A percentile compares a stretch with the other conserved stretches of the same genome.
Evolutionary conservation across 2,329 filamentous ascomycete genomes (phyloP).

Genomic region (Lachnellula cervina): DNA sequence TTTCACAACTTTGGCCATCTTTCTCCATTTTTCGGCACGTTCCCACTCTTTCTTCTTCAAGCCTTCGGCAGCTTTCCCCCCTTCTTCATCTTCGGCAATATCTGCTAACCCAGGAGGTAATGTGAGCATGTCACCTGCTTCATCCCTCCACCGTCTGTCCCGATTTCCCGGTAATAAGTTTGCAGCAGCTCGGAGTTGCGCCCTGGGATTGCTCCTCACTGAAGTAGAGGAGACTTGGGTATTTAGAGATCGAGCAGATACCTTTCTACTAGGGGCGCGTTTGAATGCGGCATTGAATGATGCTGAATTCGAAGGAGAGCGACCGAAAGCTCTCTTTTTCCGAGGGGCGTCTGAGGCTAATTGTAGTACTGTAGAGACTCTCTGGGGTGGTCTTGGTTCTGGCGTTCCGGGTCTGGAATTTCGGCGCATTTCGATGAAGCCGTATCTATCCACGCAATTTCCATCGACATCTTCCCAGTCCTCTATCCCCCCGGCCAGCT

Average conservation of each 20-base stretch:
- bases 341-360: conserved; percentile 29
- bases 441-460: conserved; percentile 61
- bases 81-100: conserved; percentile 50
- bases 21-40: conserved; percentile 62
- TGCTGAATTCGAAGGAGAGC: conserved; percentile 23
- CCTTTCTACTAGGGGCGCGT: conserved; percentile 48
- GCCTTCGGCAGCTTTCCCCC: conserved; percentile 48
- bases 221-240: conserved; percentile 39
- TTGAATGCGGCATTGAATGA: conserved; percentile 12
- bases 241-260: conserved; percentile 54
- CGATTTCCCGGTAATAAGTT: conserved; percentile 58
- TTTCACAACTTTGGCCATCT: conserved; percentile 56
- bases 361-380: conserved; percentile 29
- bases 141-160: conserved; percentile 57
- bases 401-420: conserved; percentile 37
- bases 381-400: conserved; percentile 28
- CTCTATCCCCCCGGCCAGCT: conserved; percentile 56
- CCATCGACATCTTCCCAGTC: conserved; percentile 63
- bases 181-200: conserved; percentile 48
- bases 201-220: conserved; percentile 46
- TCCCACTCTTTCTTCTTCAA: conserved; percentile 59
- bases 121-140: conserved; percentile 63
- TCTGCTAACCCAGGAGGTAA: conserved; percentile 52
- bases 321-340: conserved; percentile 25
- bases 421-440: conserved; percentile 53